phyloP scores from a whole-genome alignment of 1,139 yeast species.

The Geotrichum macrosporum region DNA sequence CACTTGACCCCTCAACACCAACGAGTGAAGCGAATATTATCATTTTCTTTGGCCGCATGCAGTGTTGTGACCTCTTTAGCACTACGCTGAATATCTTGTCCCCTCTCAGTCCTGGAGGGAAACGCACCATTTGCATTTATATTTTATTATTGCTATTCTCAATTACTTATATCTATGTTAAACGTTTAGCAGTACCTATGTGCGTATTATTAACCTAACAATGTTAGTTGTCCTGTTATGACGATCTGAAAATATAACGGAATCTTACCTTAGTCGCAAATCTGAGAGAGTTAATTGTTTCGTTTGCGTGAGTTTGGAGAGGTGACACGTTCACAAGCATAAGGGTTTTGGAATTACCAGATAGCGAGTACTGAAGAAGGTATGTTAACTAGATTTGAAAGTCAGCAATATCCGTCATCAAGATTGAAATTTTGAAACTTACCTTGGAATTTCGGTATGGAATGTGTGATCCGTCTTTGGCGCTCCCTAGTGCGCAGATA shows the following conservation, averaged over 20 bases:
- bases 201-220: slow-evolving; percentile 33
- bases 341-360: slow-evolving; percentile 81
- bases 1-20: too few species aligned
- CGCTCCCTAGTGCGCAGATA: slow-evolving; percentile 59
- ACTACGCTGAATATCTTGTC: too few species aligned
- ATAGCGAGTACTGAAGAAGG: slow-evolving; percentile 76
- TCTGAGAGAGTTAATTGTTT: slow-evolving; percentile 77
- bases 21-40: too few species aligned
- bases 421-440: slow-evolving; percentile 21
- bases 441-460: slow-evolving; percentile 53
- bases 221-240: neutral
- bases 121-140: too few species aligned
- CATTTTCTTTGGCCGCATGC: too few species aligned
- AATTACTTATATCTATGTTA: slow-evolving; percentile 3
- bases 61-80: too few species aligned
- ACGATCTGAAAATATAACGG: neutral
- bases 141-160: neutral
- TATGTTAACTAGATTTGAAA: slow-evolving; percentile 52
- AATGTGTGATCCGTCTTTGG: slow-evolving; percentile 39
- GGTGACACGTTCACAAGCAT: slow-evolving; percentile 93
- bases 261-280: slow-evolving; percentile 65
- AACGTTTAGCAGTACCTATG: slow-evolving; percentile 16
- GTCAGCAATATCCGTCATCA: neutral
- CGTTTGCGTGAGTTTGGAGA: slow-evolving; percentile 55
- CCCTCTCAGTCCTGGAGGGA: too few species aligned